These are phyloP conservation scores for Ascochyta clinopodiicola DNA, from an alignment of 2,329 filamentous ascomycete species.

Conservation along the genomic window DNA sequence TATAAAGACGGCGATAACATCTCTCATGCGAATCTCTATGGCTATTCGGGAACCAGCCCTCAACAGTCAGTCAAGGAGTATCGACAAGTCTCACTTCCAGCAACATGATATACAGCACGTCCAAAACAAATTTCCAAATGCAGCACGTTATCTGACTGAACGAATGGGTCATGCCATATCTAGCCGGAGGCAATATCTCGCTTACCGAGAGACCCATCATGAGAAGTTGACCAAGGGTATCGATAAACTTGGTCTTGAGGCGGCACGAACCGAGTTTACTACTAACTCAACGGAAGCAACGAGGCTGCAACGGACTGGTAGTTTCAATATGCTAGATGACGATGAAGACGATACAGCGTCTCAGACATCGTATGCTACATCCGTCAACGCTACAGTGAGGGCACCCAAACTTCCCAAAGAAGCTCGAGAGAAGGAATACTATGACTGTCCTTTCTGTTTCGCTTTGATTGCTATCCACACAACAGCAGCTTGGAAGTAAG, in stretches of 20 bases:
- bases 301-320: background rate
- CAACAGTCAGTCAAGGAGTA: slow-evolving; percentile 34
- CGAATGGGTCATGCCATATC: slow-evolving; percentile 43
- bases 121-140: background rate
- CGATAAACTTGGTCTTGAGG: slow-evolving; percentile 29
- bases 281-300: slow-evolving; percentile 30
- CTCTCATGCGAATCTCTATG: slow-evolving; percentile 44
- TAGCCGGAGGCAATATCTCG: slow-evolving; percentile 40
- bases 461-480: slow-evolving; percentile 29
- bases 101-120: slow-evolving; percentile 30
- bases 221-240: slow-evolving; percentile 34
- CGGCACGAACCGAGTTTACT: slow-evolving; percentile 24
- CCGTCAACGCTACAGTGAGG: slow-evolving; percentile 26
- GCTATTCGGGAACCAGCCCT: slow-evolving; percentile 42
- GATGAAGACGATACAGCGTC: slow-evolving; percentile 29
- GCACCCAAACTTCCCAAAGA: slow-evolving; percentile 33
- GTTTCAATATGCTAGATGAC: slow-evolving; percentile 6
- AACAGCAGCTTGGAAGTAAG: slow-evolving; percentile 29
- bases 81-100: slow-evolving; percentile 37
- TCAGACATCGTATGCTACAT: slow-evolving; percentile 38
- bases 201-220: slow-evolving; percentile 43
- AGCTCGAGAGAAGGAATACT: slow-evolving; percentile 30
- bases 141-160: slow-evolving; percentile 18
- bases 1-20: slow-evolving; percentile 32
- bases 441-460: slow-evolving; percentile 43